Conservation (phyloP, 768 basidiomycete species). For the Hebeloma cylindrosporum region DNA sequence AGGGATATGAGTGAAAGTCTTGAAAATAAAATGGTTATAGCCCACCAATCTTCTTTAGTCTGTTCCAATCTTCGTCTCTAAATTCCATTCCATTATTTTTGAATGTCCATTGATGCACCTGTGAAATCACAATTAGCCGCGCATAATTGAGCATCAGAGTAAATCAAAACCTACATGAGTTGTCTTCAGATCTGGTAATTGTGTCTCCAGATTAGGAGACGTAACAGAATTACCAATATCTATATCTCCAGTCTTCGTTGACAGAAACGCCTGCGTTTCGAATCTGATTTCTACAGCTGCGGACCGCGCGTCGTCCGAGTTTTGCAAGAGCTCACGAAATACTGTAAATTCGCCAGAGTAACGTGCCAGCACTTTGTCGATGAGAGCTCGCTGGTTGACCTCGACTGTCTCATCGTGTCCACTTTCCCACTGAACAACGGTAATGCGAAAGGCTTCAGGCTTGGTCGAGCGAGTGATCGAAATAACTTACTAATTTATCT, state of each 20-base stretch:
- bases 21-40: slow-evolving; percentile 3
- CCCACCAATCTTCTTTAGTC: slow-evolving; percentile 86
- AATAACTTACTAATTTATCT: slow-evolving; percentile 18
- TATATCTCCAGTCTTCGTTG: slow-evolving; percentile 25
- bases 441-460: not conserved
- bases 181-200: slow-evolving; percentile 65
- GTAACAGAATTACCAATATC: slow-evolving; percentile 10
- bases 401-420: slow-evolving; percentile 83
- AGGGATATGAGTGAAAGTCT: not conserved
- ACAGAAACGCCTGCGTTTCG: slow-evolving; percentile 56
- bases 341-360: slow-evolving; percentile 94
- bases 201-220: not conserved
- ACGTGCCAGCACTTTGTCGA: slow-evolving; percentile 94
- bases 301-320: slow-evolving; percentile 89
- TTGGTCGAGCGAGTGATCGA: not conserved
- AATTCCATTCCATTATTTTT: slow-evolving; percentile 87
- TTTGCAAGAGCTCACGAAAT: slow-evolving; percentile 86
- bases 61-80: slow-evolving; percentile 81
- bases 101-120: slow-evolving; percentile 84
- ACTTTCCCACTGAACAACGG: slow-evolving; percentile 41
- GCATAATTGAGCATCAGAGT: not conserved
- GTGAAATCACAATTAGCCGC: not conserved
- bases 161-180: slow-evolving; percentile 43
- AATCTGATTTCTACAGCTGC: slow-evolving; percentile 78
- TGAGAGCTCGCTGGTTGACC: slow-evolving; percentile 94